Base-by-base conservation (phyloP, 345 rosid species). In the Hirschfeldia incana region DNA sequence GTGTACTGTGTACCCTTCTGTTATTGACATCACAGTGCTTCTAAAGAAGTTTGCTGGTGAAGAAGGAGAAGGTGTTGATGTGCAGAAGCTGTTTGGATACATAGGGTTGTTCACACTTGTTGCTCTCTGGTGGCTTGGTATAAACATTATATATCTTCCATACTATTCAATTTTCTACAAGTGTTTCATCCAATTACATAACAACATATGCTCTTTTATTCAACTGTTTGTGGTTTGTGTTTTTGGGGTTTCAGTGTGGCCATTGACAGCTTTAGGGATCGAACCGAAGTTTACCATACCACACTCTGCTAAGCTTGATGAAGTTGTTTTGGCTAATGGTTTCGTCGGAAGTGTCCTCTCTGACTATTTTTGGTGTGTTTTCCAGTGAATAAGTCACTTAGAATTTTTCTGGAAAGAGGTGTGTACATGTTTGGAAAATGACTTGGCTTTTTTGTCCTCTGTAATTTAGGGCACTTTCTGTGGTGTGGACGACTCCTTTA, bases 71-170 rank as follows among this genome's bases (percentile, higher is more conserved):
- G 86, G 93, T 55, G 88, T 85, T 76, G 98, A 93, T 81, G 95
- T 96, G 81, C 98, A 96, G 79, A 96, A 93, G 91, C 80, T 96
- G 82, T 96, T 96, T 75, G 99, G 99, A 64, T 96, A 93, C 78
- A 90, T 96, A 28, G 99, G 99, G 74, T 79, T 96, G 74, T 96
- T 96, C 81, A 96, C 98, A 4, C 93, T 96, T 79, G 92, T 96
- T 79, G 92, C 98, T 67, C 93, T 96, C 12, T 96, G 99, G 99
- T 95, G 99, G 99, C 97, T 95, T 67, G 90, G 99, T 95, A 89
- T 88, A 51, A 87, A 69, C 65, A 59, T n/a, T 42, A 70, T 65
- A 70, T 65, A 12, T 58, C 55, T 74, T 69, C 21, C 67, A 29
- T 36, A 32, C 2, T 59, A 6, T 57, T 34, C 39, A 44, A 11